Base-by-base conservation (phyloP, 805 yeast species). In the Ogataea methanolica region DNA sequence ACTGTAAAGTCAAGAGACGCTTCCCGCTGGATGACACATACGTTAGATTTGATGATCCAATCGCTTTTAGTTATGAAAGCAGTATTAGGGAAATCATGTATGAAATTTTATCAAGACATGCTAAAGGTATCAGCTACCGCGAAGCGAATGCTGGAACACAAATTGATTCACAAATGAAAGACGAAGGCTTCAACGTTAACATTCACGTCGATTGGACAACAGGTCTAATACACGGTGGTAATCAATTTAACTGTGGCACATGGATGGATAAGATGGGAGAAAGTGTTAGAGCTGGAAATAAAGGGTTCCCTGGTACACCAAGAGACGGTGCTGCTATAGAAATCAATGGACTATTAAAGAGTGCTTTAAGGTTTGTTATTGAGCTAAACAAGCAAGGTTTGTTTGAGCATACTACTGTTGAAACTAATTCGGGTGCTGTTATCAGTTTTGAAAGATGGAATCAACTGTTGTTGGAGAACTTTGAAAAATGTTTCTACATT, bases 231-330 rank as follows among this genome's bases (percentile, higher is more conserved):
- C 85, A 81, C 64, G 99, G 98, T 41, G 98, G 99, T 2, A 87
- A 88, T 42, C 96, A 87, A 65, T 80, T 69, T 64, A 92, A 92
- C 63, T 92, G 99, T 71, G 99, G 99, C 21, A 94, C 99, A 0
- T 92, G 99, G 99, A 92, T 91, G 97, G 99, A 92, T 68, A 92
- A 92, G 69, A 92, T 92, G 98, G 99, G 99, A 23, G 98, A 94
- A 69, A 87, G 96, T 60, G 81, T 67, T 34, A 74, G 68, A 47
- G 97, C 98, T 0, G 84, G 85, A 1, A 83, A 81, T 49, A 86
- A 84, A 56, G 99, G 99, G n/a, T 72, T 79, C 34, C 99, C 99
- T 1, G 99, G 98, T 2, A 92, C 98, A 0, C 98, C 99, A 22
- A 79, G 99, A 62, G 96, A 91, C 67, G 99, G 99, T 35, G 96